Percentiles rank a stretch among this genome's conserved stretches.
Conservation (phyloP, 2,329 filamentous ascomycete genomes). For the Penicillium psychrosexuale region DNA sequence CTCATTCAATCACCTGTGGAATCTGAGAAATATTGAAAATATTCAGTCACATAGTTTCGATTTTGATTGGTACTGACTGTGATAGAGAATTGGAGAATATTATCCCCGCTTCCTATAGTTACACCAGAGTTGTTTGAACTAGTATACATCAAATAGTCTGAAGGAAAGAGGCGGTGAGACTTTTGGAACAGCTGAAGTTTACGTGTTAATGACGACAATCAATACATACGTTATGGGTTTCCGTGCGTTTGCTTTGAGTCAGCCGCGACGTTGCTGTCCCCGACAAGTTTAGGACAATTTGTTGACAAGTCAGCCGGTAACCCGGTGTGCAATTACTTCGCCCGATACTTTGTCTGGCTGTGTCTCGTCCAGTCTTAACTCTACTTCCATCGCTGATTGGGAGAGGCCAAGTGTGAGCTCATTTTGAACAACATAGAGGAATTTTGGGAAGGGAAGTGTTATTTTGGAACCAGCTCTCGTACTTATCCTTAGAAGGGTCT, state of each 20-base stretch:
- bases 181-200: background rate
- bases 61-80: background rate
- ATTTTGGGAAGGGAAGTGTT: background rate
- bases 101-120: background rate
- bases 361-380: constrained; percentile 1
- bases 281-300: constrained; percentile 11
- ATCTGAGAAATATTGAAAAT: background rate
- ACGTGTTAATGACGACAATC: background rate
- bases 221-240: constrained; percentile 15
- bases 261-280: constrained; percentile 15
- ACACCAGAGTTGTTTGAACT: background rate
- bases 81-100: background rate
- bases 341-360: constrained; percentile 15
- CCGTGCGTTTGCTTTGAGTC: constrained; percentile 2
- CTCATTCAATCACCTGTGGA: constrained; percentile 2
- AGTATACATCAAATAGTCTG: background rate
- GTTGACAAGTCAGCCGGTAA: constrained; percentile 12
- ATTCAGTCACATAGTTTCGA: background rate
- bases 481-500: background rate
- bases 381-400: background rate
- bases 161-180: background rate
- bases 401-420: background rate
- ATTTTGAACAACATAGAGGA: background rate
- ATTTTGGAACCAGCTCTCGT: background rate
- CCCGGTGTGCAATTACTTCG: constrained; percentile 11